phyloP scores from a whole-genome alignment of 805 yeast species.

The Priceomyces melissophilus region DNA sequence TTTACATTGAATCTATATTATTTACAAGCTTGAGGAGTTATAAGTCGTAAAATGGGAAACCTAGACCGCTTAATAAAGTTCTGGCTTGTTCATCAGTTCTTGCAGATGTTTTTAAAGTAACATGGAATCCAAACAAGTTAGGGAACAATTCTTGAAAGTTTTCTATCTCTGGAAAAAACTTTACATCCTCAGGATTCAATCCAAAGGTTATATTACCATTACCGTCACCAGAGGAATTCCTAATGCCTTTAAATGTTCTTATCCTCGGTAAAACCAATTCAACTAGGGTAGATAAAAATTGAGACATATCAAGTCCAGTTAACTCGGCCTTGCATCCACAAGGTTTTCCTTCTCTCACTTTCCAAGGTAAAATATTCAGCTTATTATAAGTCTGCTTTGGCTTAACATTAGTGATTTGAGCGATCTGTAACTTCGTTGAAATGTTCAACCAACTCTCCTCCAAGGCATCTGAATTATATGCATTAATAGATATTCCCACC shows the following conservation, averaged over 20 bases:
- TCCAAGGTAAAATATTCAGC: constrained; percentile 81
- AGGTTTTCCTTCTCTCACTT: constrained; percentile 78
- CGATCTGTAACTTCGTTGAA: constrained; percentile 73
- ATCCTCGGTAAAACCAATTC: constrained; percentile 93
- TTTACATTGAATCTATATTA: background rate
- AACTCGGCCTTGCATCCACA: constrained; percentile 87
- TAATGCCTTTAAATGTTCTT: constrained; percentile 80
- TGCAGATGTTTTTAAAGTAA: constrained; percentile 83
- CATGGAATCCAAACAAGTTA: constrained; percentile 77
- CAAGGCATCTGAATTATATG: constrained; percentile 71
- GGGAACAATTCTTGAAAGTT: constrained; percentile 89
- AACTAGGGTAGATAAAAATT: constrained; percentile 79
- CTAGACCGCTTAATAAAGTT: constrained; percentile 74
- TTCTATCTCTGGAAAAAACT: constrained; percentile 90
- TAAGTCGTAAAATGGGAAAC: constrained; percentile 62
- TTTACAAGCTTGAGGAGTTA: constrained; percentile 6
- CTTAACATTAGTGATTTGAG: constrained; percentile 91
- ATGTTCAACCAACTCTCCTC: constrained; percentile 70
- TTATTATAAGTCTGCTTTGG: constrained; percentile 71
- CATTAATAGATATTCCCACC: constrained; percentile 64
- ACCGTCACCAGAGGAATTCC: constrained; percentile 74
- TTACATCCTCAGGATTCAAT: constrained; percentile 69
- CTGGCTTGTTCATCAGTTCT: constrained; percentile 89
- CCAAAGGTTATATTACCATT: constrained; percentile 88
- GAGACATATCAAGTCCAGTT: constrained; percentile 77